phyloP scores from a whole-genome alignment of 257 asterid genomes.

The Nicotiana sylvestris region DNA sequence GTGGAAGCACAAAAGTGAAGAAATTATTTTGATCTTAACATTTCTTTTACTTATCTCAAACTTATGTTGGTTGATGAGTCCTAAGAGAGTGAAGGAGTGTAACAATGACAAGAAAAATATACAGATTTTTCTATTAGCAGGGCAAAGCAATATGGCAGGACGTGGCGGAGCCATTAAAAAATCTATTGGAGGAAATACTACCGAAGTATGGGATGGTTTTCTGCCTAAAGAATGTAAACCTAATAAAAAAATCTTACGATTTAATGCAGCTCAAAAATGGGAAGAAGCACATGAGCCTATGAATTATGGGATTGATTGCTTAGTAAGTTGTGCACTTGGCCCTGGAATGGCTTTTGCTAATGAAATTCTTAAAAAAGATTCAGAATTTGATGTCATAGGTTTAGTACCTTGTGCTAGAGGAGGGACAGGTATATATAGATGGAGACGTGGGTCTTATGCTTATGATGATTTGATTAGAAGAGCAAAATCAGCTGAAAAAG shows the following conservation, averaged over 20 bases:
- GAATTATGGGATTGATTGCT: conserved; percentile 49
- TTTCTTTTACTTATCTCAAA: conserved; percentile 4
- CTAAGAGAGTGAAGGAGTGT: not conserved
- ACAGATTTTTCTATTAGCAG: conserved; percentile 65
- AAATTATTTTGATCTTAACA: not conserved
- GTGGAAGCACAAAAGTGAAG: not conserved
- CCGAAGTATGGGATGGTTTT: conserved; percentile 49
- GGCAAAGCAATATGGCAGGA: conserved; percentile 94
- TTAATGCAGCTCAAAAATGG: conserved; percentile 39
- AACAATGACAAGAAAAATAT: not conserved
- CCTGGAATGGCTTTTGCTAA: conserved; percentile 65
- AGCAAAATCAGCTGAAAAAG: conserved; percentile 35
- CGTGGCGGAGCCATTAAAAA: conserved; percentile 51
- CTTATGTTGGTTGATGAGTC: conserved; percentile 3
- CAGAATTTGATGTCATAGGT: conserved; percentile 41
- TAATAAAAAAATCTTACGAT: conserved; percentile 30
- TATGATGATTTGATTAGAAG: conserved; percentile 41
- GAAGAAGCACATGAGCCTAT: conserved; percentile 70
- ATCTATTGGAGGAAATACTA: not conserved
- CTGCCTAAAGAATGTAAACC: conserved; percentile 47
- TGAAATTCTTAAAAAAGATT: conserved; percentile 15
- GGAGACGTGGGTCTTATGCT: conserved; percentile 48
- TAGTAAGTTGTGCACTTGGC: conserved; percentile 55
- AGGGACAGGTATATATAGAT: conserved; percentile 51
- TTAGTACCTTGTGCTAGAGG: conserved; percentile 78